These are phyloP conservation scores for Botryotinia convoluta DNA, from an alignment of 2,329 filamentous ascomycete species.

Conservation along the genomic window DNA sequence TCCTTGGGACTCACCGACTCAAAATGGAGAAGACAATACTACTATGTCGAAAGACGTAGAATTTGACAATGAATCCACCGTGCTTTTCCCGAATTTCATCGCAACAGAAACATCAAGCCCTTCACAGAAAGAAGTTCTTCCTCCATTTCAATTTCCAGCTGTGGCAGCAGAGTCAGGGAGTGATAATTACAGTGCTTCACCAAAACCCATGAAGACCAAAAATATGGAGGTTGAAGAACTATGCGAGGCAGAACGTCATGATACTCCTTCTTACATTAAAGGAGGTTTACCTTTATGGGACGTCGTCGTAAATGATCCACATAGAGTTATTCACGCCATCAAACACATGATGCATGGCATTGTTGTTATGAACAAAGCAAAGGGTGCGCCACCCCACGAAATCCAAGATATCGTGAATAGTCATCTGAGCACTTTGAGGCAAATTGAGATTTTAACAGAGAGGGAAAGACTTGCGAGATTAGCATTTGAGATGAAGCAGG, in stretches of 20 bases:
- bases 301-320: slow-evolving; percentile 4
- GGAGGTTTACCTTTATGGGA: slow-evolving; percentile 1
- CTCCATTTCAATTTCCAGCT: not conserved
- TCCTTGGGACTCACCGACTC: slow-evolving; percentile 11
- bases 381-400: not conserved
- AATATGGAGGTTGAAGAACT: not conserved
- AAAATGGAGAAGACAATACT: not conserved
- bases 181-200: not conserved
- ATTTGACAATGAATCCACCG: not conserved
- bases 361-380: not conserved
- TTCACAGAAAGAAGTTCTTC: not conserved
- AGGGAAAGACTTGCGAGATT: not conserved
- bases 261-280: slow-evolving; percentile 18
- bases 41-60: not conserved
- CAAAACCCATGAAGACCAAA: not conserved
- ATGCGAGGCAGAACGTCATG: slow-evolving; percentile 10
- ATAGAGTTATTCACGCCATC: slow-evolving; percentile 17
- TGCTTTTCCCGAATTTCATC: not conserved
- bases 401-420: not conserved
- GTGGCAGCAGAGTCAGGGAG: too few species aligned
- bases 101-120: not conserved
- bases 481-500: not conserved
- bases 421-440: not conserved
- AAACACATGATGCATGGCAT: slow-evolving; percentile 19
- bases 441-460: not conserved